Conservation (phyloP, 202 grass and related monocot species). For the Schoenoplectus tabernaemontani region DNA sequence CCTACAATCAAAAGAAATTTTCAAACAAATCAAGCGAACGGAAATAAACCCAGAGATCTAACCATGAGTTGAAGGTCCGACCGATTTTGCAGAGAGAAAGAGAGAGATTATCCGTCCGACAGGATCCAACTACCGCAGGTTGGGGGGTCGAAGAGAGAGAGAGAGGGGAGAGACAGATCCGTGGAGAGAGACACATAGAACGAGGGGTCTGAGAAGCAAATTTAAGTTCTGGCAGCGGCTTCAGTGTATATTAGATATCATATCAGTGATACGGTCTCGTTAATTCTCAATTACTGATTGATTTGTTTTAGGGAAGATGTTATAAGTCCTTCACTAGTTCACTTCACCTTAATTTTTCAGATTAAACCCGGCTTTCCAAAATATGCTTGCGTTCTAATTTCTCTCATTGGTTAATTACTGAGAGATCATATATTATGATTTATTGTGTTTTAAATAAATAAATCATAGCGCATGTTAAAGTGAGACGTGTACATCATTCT, state of each 20-base stretch:
- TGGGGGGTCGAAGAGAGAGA: neutral
- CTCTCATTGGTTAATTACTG: neutral
- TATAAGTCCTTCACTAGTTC: neutral
- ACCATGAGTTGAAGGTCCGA: slow-evolving; percentile 7
- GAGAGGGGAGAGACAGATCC: neutral
- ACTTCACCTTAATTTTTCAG: neutral
- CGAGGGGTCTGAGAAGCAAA: neutral
- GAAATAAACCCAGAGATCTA: too few species aligned
- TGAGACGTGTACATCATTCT: neutral
- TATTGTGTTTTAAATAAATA: neutral
- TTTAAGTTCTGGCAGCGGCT: slow-evolving; percentile 17
- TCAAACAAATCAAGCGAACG: neutral
- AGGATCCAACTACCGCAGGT: slow-evolving; percentile 19
- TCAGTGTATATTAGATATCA: neutral
- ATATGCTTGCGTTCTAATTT: neutral
- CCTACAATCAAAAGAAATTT: neutral
- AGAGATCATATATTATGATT: neutral
- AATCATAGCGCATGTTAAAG: neutral
- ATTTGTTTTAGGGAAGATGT: neutral
- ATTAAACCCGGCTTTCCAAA: neutral
- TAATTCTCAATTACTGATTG: neutral
- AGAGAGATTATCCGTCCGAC: slow-evolving; percentile 6
- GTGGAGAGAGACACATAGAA: neutral
- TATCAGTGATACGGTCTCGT: neutral
- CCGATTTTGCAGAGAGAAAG: neutral